Base-by-base conservation (phyloP, 495 filamentous ascomycete genomes). In the Xylaria nigripes region DNA sequence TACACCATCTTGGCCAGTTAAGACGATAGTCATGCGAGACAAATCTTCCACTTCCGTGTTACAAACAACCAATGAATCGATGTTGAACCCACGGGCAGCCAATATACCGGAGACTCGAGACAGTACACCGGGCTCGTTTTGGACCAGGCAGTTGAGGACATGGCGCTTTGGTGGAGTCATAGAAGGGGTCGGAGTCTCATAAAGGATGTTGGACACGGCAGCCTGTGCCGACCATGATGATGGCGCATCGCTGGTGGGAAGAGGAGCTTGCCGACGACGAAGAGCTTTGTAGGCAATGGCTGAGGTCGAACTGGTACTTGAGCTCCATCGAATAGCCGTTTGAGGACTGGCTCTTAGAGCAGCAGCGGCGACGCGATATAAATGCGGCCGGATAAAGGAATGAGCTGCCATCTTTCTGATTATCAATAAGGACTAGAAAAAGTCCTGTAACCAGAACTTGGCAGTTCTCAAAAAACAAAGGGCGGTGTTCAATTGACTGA, bases 271-370 rank as follows among this genome's bases (percentile, higher is more conserved):
- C 40, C 91, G 89, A 55, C 87, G 88, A 67, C 96, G 93, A 59
- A 96, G 81, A 61, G 93, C 89, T 79, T 98, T 98, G 83, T 98
- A 98, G 63, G 90, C 90, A 58, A 97, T 79, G 44, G 93, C 92
- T 32, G 88, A 89, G 61, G 92, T 97, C 42, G 92, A 95, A 54
- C 83, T 87, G 65, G 63, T 75, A 52, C 56, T 64, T 12, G 60
- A 63, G 41, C 62, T 61, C 64, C 61, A 67, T 64, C 64, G 61
- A 34, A 53, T 53, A 27, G 59, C 53, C 15, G 59, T 60, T 36
- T 60, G 61, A 18, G 64, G 56, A 41, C 49, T 27, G 12, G 50
- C 36, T 34, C 59, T 47, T 41, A 56, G 29, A 30, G 52, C 42
- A 5, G 62, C 40, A 9, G 62, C 48, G 36, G 62, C 49, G 18